phyloP scores from a whole-genome alignment of 179 eudicot genomes.

The Actinidia arguta region DNA sequence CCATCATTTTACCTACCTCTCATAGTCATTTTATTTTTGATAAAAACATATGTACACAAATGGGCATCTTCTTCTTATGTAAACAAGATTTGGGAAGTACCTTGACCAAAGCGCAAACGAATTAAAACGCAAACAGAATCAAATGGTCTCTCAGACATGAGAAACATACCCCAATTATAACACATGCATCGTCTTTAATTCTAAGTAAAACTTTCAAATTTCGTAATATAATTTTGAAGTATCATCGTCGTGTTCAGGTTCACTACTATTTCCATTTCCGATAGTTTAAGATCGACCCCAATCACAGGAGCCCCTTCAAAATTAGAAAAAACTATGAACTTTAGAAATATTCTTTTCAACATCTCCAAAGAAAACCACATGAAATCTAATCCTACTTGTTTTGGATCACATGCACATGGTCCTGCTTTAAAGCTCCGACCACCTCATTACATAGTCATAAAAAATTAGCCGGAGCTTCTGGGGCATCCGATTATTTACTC shows the following conservation, averaged over 20 bases:
- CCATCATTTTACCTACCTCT: neutral
- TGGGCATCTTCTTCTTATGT: neutral
- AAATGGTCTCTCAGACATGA: neutral
- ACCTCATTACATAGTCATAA: neutral
- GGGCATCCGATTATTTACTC: neutral
- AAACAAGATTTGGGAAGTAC: too few species aligned
- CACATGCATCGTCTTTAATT: too few species aligned
- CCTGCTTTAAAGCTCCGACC: conserved; percentile 18
- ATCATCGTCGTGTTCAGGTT: neutral
- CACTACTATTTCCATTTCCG: neutral
- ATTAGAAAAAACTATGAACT: neutral
- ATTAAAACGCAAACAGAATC: too few species aligned
- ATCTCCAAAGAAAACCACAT: conserved; percentile 39
- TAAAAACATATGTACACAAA: neutral
- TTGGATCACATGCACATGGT: conserved; percentile 36
- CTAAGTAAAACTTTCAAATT: neutral
- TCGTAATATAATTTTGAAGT: neutral
- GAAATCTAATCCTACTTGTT: conserved; percentile 49
- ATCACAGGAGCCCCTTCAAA: neutral
- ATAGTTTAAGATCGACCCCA: neutral
- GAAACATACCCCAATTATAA: neutral
- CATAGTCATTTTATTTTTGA: neutral
- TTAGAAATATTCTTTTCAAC: conserved; percentile 19
- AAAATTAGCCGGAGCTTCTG: conserved; percentile 27
- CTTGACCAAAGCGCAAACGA: too few species aligned